Percentiles rank a stretch among this genome's conserved stretches.
Conservation (phyloP, 202 grass and related monocot genomes). For the Saccharum hybrid region DNA sequence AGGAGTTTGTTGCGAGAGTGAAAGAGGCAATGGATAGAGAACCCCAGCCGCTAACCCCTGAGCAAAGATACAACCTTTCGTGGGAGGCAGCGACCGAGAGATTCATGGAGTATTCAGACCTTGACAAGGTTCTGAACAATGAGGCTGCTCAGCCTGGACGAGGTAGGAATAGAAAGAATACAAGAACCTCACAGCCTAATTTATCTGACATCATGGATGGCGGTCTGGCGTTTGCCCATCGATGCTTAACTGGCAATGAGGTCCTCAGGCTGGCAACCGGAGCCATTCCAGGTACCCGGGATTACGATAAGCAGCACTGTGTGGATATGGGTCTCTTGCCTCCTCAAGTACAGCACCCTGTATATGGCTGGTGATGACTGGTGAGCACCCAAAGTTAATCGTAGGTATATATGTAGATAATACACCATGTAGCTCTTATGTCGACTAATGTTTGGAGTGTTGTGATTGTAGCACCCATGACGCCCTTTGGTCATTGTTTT, state of each 20-base stretch:
- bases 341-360: conserved; percentile 59
- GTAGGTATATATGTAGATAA: conserved; percentile 33
- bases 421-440: conserved; percentile 6
- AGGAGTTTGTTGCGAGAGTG: conserved; percentile 64
- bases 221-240: conserved; percentile 77
- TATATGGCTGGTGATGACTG: conserved; percentile 59
- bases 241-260: conserved; percentile 75
- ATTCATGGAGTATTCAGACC: conserved; percentile 72
- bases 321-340: conserved; percentile 69
- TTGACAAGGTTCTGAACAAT: conserved; percentile 63
- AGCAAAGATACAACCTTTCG: conserved; percentile 74
- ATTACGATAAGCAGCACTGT: conserved; percentile 67
- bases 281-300: conserved; percentile 68
- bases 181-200: conserved; percentile 42
- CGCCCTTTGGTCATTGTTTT: background rate
- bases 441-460: background rate
- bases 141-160: conserved; percentile 16
- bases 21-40: conserved; percentile 72
- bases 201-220: conserved; percentile 58
- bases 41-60: conserved; percentile 66
- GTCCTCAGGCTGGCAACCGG: conserved; percentile 71
- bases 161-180: conserved; percentile 33
- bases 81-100: conserved; percentile 82
- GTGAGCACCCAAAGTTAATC: background rate
- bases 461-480: background rate